Conservation (phyloP, 2,329 filamentous ascomycete species). For the Hypomyces rosellus region DNA sequence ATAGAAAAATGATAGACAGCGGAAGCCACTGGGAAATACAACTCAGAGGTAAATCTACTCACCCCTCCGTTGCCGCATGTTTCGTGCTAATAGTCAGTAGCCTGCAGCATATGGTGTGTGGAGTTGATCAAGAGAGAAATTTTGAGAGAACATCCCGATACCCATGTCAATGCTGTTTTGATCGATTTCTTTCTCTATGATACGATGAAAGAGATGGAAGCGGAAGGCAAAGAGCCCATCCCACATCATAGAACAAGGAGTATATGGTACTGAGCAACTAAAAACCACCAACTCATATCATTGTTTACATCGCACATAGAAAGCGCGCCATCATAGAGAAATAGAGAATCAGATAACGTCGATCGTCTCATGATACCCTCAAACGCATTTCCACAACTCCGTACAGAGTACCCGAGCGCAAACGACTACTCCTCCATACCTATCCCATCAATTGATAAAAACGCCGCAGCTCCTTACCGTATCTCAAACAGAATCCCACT, state of each 20-base stretch:
- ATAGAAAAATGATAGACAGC: constrained; percentile 57
- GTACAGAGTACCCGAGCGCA: not conserved
- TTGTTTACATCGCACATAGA: not conserved
- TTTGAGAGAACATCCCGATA: constrained; percentile 60
- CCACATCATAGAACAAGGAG: constrained; percentile 87
- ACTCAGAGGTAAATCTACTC: constrained; percentile 57
- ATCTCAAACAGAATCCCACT: not conserved
- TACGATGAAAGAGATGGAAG: constrained; percentile 80
- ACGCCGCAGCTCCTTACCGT: constrained; percentile 11
- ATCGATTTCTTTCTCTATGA: constrained; percentile 99
- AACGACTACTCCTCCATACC: not conserved
- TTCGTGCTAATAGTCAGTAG: constrained; percentile 30
- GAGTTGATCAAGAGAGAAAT: constrained; percentile 85
- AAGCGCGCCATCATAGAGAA: no score
- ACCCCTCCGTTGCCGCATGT: not conserved
- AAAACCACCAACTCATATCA: not conserved
- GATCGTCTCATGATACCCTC: not conserved
- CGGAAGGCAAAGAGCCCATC: constrained; percentile 45
- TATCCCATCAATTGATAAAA: not conserved
- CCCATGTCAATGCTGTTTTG: constrained; percentile 75
- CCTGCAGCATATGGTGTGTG: constrained; percentile 93
- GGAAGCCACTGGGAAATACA: constrained; percentile 81
- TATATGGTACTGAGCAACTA: constrained; percentile 71
- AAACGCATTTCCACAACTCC: not conserved
- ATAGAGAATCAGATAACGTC: not conserved